phyloP scores from a whole-genome alignment of 1,139 yeast genomes.

The Williopsis jadinii region DNA sequence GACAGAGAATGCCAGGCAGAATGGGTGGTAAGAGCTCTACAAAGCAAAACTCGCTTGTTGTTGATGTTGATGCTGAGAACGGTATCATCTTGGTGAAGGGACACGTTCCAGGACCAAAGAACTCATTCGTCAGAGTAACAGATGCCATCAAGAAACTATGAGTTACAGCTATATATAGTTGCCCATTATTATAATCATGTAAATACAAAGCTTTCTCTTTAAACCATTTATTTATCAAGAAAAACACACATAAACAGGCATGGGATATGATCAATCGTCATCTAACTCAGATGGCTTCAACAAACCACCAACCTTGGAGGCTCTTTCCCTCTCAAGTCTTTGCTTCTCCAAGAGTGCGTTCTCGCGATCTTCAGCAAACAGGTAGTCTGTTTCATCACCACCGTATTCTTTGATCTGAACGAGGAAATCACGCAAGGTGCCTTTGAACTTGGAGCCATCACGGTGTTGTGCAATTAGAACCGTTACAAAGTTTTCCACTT shows the following conservation, averaged over 20 bases:
- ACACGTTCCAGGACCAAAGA: constrained; percentile 85
- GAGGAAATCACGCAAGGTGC: constrained; percentile 87
- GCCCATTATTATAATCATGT: constrained; percentile 1
- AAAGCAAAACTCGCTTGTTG: constrained; percentile 65
- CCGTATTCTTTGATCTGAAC: constrained; percentile 95
- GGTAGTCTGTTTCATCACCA: constrained; percentile 85
- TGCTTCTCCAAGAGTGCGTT: constrained; percentile 64
- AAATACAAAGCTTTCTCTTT: constrained; percentile 2
- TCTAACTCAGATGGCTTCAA: constrained; percentile 96
- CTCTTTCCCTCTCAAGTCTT: constrained; percentile 69
- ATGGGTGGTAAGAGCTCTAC: constrained; percentile 81
- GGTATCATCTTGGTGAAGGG: constrained; percentile 86
- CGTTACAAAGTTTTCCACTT: constrained; percentile 71
- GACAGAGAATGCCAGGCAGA: constrained; percentile 97
- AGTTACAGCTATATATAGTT: not conserved
- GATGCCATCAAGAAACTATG: constrained; percentile 46
- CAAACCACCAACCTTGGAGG: constrained; percentile 86
- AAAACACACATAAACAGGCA: too few species aligned
- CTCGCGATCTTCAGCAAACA: constrained; percentile 92
- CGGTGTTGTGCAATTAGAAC: constrained; percentile 70
- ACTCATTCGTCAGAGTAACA: constrained; percentile 63
- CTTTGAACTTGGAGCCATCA: constrained; percentile 72
- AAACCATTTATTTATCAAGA: not conserved
- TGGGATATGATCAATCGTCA: constrained; percentile 35
- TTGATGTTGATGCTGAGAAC: constrained; percentile 72